These are phyloP conservation scores for Drechslerella dactyloides DNA, from an alignment of 2,329 filamentous ascomycete species.

Conservation along the genomic window DNA sequence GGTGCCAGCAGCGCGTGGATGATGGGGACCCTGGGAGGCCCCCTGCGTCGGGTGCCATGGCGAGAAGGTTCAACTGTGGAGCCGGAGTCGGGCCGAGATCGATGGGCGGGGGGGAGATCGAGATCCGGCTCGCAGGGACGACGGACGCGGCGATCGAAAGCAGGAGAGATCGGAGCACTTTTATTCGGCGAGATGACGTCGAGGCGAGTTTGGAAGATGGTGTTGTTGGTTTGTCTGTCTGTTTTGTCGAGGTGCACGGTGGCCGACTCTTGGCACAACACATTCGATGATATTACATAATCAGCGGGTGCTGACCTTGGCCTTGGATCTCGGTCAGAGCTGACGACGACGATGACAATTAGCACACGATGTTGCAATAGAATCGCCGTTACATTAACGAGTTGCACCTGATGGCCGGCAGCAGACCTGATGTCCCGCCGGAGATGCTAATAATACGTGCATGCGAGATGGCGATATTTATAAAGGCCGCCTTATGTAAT, in stretches of 20 bases:
- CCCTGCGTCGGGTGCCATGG: background rate
- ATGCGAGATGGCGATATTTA: conserved; percentile 2
- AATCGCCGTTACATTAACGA: too few relatives aligned
- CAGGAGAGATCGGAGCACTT: background rate
- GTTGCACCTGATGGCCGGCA: too few relatives aligned
- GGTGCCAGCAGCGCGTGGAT: too few relatives aligned
- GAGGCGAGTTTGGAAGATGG: background rate
- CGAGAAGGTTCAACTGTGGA: background rate
- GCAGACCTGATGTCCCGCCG: too few relatives aligned
- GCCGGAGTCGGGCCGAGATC: background rate
- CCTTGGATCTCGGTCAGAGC: too few relatives aligned
- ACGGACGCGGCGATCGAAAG: conserved; percentile 8
- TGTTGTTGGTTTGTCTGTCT: background rate
- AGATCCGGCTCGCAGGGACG: background rate
- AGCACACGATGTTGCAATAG: too few relatives aligned
- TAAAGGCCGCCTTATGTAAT: background rate
- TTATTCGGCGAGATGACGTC: background rate
- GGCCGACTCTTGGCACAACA: conserved; percentile 22
- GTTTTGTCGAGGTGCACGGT: background rate
- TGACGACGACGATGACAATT: too few relatives aligned
- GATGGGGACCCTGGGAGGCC: too few relatives aligned
- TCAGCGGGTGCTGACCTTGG: too few relatives aligned
- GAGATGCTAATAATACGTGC: background rate
- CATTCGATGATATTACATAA: too few relatives aligned
- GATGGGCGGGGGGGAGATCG: conserved; percentile 6